phyloP scores from a whole-genome alignment of 139 green algal genomes.

The Deuterostichococcus epilithicus region DNA sequence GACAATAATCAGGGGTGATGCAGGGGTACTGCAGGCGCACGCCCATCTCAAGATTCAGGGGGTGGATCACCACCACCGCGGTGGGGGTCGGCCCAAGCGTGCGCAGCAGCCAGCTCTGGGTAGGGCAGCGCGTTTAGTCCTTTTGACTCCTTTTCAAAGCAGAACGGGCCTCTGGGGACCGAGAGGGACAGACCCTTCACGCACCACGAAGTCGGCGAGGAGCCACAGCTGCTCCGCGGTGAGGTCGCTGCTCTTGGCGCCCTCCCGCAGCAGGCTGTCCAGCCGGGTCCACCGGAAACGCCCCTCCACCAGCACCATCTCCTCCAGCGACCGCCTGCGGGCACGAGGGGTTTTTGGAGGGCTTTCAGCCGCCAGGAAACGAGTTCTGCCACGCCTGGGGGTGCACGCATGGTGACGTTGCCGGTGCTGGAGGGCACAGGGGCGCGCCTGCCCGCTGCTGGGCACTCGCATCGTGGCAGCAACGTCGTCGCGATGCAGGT shows the following conservation, averaged over 20 bases:
- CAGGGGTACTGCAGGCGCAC: background rate
- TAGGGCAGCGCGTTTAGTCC: background rate
- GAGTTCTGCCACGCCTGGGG: background rate
- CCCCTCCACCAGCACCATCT: constrained; percentile 69
- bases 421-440: background rate
- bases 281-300: constrained; percentile 70
- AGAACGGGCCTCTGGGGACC: too few species aligned
- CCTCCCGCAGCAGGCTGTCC: constrained; percentile 82
- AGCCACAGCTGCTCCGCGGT: constrained; percentile 82
- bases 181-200: background rate
- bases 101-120: background rate
- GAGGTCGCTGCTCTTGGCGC: constrained; percentile 72
- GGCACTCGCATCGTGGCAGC: background rate
- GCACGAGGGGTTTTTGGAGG: background rate
- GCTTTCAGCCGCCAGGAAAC: background rate
- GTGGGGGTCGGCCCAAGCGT: background rate
- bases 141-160: background rate
- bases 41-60: background rate
- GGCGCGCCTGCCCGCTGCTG: background rate
- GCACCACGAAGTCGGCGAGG: constrained; percentile 75
- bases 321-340: constrained; percentile 53
- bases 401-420: background rate
- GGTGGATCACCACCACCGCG: background rate
- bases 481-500: background rate
- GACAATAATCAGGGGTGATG: too few species aligned